These are phyloP conservation scores for Kwoniella newhampshirensis DNA, from an alignment of 768 basidiomycete genomes.

Conservation along the genomic window DNA sequence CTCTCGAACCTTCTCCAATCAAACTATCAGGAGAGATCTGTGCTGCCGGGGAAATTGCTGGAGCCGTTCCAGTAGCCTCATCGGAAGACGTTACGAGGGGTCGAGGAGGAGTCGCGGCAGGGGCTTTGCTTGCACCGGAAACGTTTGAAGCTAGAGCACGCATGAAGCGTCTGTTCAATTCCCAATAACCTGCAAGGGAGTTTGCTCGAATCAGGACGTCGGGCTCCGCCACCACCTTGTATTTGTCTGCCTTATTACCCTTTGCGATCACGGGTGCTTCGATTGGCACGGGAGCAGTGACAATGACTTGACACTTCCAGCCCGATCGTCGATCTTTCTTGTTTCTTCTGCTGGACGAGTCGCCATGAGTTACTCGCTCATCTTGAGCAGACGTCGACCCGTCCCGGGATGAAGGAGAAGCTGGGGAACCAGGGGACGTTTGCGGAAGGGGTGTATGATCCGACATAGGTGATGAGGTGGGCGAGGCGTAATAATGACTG, in stretches of 20 bases:
- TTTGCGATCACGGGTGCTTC: slow-evolving; percentile 14
- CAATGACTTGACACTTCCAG: slow-evolving; percentile 45
- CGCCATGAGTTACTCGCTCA: no score
- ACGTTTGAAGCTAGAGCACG: slow-evolving; percentile 24
- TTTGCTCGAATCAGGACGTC: slow-evolving; percentile 63
- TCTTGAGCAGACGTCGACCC: background rate
- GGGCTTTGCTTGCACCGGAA: background rate
- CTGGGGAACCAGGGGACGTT: background rate
- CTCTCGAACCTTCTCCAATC: slow-evolving; percentile 76
- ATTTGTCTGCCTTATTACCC: slow-evolving; percentile 29
- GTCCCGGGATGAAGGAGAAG: background rate
- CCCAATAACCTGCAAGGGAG: slow-evolving; percentile 71
- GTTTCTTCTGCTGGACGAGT: background rate
- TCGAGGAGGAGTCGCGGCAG: background rate
- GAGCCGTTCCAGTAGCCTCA: slow-evolving; percentile 47
- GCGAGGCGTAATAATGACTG: background rate
- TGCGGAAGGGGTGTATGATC: slow-evolving; percentile 21
- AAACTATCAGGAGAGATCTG: slow-evolving; percentile 81
- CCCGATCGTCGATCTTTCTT: slow-evolving; percentile 2
- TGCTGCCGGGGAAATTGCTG: slow-evolving; percentile 75
- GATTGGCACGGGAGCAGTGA: slow-evolving; percentile 28
- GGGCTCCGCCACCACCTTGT: slow-evolving; percentile 19
- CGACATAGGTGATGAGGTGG: slow-evolving; percentile 13
- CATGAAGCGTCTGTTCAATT: slow-evolving; percentile 67
- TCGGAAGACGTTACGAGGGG: slow-evolving; percentile 9